phyloP scores from a whole-genome alignment of 768 basidiomycete genomes.

The Xerocomus brunneocitrinus region DNA sequence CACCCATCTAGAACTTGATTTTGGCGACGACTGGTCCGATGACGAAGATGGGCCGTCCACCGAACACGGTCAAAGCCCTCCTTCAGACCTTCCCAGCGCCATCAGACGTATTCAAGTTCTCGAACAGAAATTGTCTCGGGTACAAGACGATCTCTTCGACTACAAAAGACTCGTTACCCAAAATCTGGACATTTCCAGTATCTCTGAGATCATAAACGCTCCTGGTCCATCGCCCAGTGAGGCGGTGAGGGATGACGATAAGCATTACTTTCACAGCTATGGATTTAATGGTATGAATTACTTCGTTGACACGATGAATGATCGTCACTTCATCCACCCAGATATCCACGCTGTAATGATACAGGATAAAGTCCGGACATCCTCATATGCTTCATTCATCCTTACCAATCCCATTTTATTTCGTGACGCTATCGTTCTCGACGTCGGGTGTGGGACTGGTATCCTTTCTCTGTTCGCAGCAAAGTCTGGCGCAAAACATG shows the following conservation, averaged over 20 bases:
- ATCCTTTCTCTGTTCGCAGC: constrained; percentile 91
- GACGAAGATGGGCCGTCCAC: constrained; percentile 19
- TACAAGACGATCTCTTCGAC: constrained; percentile 57
- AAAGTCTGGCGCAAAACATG: constrained; percentile 80
- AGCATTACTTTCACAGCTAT: constrained; percentile 92
- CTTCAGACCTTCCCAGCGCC: constrained; percentile 32
- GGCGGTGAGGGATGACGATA: constrained; percentile 70
- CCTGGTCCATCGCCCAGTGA: constrained; percentile 22
- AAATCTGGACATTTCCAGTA: constrained; percentile 43
- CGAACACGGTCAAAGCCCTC: constrained; percentile 8
- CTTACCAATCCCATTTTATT: constrained; percentile 77
- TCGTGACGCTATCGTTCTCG: constrained; percentile 81
- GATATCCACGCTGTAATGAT: constrained; percentile 98
- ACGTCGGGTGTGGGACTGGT: constrained; percentile 95
- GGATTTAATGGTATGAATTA: constrained; percentile 66
- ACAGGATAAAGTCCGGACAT: constrained; percentile 89
- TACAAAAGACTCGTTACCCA: constrained; percentile 56
- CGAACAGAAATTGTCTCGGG: constrained; percentile 55
- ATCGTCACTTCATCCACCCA: constrained; percentile 22
- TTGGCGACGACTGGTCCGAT: constrained; percentile 73
- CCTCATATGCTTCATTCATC: constrained; percentile 90
- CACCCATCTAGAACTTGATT: constrained; percentile 48
- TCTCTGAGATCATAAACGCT: constrained; percentile 42
- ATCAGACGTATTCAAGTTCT: constrained; percentile 50
- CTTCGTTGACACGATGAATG: neutral